Conservation (phyloP, 2,329 filamentous ascomycete genomes). For the Colletotrichum paranaense region DNA sequence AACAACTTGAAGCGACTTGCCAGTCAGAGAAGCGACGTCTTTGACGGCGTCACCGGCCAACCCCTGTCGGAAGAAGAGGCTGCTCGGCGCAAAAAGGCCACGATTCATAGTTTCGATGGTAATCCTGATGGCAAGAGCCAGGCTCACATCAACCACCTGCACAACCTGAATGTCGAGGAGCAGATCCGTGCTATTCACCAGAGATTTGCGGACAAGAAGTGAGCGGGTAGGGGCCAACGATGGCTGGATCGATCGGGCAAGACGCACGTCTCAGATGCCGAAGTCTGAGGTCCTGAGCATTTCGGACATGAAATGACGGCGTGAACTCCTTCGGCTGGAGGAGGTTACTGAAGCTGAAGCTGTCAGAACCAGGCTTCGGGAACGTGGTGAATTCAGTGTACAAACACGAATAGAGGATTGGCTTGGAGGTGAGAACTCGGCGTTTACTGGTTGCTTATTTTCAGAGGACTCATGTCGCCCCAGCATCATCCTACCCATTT, state of each 20-base stretch:
- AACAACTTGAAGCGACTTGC: conserved; percentile 96
- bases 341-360: background rate
- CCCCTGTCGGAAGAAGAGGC: conserved; percentile 79
- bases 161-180: conserved; percentile 83
- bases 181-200: conserved; percentile 78
- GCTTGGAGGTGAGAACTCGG: conserved; percentile 2
- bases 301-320: background rate
- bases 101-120: conserved; percentile 70
- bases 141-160: conserved; percentile 67
- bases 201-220: conserved; percentile 54
- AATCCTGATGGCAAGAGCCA: conserved; percentile 60
- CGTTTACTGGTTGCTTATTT: conserved; percentile 2
- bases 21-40: conserved; percentile 87
- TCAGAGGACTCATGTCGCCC: background rate
- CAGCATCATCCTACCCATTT: background rate
- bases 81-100: conserved; percentile 80
- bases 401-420: background rate
- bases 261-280: background rate
- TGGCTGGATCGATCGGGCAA: background rate
- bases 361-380: background rate
- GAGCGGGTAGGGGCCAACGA: background rate
- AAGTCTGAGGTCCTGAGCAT: background rate
- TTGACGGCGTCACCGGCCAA: conserved; percentile 78
- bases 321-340: background rate
- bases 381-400: background rate